Evolutionary conservation across 495 filamentous ascomycete species (phyloP), one percentile per base, ranked within the genome.

Genomic region (Aspergillus carlsbadensis): DNA sequence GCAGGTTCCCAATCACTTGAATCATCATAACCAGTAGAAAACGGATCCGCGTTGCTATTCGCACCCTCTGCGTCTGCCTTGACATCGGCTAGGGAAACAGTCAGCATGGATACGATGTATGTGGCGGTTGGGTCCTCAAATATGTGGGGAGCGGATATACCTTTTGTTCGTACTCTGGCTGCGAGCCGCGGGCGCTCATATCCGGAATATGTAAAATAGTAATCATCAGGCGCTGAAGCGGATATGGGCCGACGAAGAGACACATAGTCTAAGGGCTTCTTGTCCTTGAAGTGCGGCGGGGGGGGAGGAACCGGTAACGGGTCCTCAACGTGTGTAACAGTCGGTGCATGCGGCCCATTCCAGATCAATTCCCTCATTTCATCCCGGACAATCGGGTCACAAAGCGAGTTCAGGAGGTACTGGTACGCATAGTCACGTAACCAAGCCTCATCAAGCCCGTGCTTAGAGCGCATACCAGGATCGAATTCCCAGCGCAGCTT

Each of bases 401-500:
- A 13, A n/a, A 69, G 50, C 6, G 59, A 51, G n/a, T 63, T 49
- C 15, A 35, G 24, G 21, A 67, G 58, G 37, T 55, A 62, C n/a
- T 10, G 40, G 33, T 62, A 63, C 36, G 61, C 65, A 24, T 54
- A 60, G 10, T 58, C 57, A 45, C 54, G 45, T 6, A 71, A 45
- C 42, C 52, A 18, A 2, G 52, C 56, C 24, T 45, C 2, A 6
- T 43, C 43, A 42, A 62, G 29, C 0, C 49, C 45, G 10, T 53
- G 46, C 57, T 58, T 20, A 15, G 22, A 10, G 0, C 26, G 2
- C 11, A 57, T 17, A n/a, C 67, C 70, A 17, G 64, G 37, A 2
- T 72, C 67, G 37, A 72, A 69, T 6, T 33, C 43, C 70, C 70
- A 72, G 14, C 54, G 10, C 18, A 70, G 42, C 5, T 50, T 31